Evolutionary conservation across 1,284 basidiomycete species (phyloP).

Genomic region (Trichosporon ovoides): DNA sequence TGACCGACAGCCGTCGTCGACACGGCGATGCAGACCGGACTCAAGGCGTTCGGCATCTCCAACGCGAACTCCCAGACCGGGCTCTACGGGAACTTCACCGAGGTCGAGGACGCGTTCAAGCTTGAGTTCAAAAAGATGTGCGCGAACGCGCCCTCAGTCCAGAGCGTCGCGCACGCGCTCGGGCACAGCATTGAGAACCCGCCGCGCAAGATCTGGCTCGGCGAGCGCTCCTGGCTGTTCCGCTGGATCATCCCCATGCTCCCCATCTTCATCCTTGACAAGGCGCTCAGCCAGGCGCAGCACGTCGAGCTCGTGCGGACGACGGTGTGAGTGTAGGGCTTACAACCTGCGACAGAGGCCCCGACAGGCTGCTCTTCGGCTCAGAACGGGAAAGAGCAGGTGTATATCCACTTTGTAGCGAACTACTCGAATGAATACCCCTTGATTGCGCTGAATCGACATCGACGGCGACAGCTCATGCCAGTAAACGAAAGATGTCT

Average conservation of each 20-base stretch:
- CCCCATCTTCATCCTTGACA: background rate
- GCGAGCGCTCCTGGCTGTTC: conserved; percentile 1
- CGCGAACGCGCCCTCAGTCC: background rate
- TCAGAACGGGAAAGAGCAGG: background rate
- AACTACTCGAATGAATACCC: background rate
- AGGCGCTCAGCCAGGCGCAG: background rate
- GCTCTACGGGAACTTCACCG: background rate
- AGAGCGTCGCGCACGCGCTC: background rate
- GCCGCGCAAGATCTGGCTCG: background rate
- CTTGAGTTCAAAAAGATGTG: background rate
- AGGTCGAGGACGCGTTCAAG: conserved; percentile 3
- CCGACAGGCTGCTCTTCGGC: too few species aligned
- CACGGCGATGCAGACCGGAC: conserved; percentile 1
- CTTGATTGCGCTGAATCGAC: too few species aligned
- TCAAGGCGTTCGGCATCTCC: background rate
- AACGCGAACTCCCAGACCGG: background rate
- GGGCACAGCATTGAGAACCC: background rate
- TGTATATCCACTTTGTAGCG: background rate
- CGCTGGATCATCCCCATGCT: conserved; percentile 1
- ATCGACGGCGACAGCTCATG: too few species aligned
- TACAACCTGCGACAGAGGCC: background rate
- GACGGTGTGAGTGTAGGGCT: background rate
- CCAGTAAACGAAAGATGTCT: too few species aligned
- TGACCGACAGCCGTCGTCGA: background rate
- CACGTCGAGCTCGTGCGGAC: background rate